Evolutionary conservation across 2,329 filamentous ascomycete genomes (phyloP).

Genomic region (Macrophomina pseudophaseolina): DNA sequence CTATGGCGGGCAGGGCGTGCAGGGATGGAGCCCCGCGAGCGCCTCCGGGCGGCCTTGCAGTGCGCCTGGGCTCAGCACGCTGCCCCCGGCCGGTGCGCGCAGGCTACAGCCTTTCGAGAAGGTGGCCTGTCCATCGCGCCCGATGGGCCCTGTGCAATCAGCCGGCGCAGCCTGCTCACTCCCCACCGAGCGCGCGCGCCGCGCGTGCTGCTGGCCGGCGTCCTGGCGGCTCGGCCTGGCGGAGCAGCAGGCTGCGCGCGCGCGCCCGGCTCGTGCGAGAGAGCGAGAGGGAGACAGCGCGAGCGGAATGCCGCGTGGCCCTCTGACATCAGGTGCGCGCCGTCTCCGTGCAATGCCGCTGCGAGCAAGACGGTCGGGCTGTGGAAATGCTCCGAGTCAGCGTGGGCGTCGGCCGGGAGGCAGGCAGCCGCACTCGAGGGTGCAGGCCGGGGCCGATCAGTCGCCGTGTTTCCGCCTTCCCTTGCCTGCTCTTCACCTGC

Average conservation of each 20-base stretch:
- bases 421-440: neutral
- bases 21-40: constrained; percentile 20
- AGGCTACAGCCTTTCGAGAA: constrained; percentile 21
- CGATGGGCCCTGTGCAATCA: constrained; percentile 15
- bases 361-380: neutral
- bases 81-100: constrained; percentile 6
- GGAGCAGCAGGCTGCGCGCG: neutral
- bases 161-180: constrained; percentile 3
- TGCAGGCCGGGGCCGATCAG: constrained; percentile 13
- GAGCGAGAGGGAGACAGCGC: too few relatives aligned
- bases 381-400: neutral
- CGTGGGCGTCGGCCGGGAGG: neutral
- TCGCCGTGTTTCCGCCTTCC: neutral
- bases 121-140: constrained; percentile 17
- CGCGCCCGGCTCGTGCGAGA: constrained; percentile 10
- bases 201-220: too few relatives aligned
- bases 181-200: too few relatives aligned
- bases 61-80: constrained; percentile 2
- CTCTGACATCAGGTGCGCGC: constrained; percentile 15
- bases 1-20: constrained; percentile 3
- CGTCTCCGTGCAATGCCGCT: neutral
- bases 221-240: too few relatives aligned
- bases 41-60: constrained; percentile 19
- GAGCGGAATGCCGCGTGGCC: constrained; percentile 4
- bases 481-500: neutral